Base-by-base conservation (phyloP, 2,329 filamentous ascomycete genomes). In the Sporothrix humicola region DNA sequence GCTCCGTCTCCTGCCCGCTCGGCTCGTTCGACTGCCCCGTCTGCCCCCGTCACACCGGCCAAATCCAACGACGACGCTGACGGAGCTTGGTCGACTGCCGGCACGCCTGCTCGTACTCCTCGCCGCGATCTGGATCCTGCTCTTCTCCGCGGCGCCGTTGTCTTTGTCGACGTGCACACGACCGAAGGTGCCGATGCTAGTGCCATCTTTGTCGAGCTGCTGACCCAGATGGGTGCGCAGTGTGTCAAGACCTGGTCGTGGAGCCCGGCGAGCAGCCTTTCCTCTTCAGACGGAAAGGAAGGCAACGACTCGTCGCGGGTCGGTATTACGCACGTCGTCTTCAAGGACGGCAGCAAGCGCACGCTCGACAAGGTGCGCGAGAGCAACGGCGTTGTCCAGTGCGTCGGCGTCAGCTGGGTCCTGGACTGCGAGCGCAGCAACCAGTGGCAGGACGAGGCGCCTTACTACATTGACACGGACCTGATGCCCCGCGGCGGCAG, bases 371-470 rank as follows among this genome's bases (percentile, higher is more conserved):
- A 94, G 82, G 91, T 95, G 7, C 87, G 90, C 73, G 88, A 91
- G 77, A 90, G 89, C 54, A 87, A 88, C 15, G 93, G 93, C 6
- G 85, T 93, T 44, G 92, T 97, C 52, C 90, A 93, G 77, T 97
- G 94, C 82, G 93, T 97, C 72, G 94, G 94, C 69, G 92, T 97
- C 65, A 91, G 90, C 76, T 97, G 94, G 93, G 92, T 96, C 72
- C 87, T 97, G 76, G 93, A 97, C 77, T 95, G 93, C 78, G 92
- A 95, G 80, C 86, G 91, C 15, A 89, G 93, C 78, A 92, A 92
- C 76, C 84, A 89, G 79, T 95, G 93, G 93, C 84, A 95, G 2
- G 91, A 94, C 44, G 93, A 96, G 79, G 82, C 84, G 0, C 84
- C 88, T 0, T 95, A 94, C 80, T 85, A 87, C 63, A 88, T 95